Percentiles rank a stretch among this genome's conserved stretches.
These are phyloP conservation scores for Sugiyamaella novakii DNA, from an alignment of 1,139 yeast genomes.

Conservation along the genomic window DNA sequence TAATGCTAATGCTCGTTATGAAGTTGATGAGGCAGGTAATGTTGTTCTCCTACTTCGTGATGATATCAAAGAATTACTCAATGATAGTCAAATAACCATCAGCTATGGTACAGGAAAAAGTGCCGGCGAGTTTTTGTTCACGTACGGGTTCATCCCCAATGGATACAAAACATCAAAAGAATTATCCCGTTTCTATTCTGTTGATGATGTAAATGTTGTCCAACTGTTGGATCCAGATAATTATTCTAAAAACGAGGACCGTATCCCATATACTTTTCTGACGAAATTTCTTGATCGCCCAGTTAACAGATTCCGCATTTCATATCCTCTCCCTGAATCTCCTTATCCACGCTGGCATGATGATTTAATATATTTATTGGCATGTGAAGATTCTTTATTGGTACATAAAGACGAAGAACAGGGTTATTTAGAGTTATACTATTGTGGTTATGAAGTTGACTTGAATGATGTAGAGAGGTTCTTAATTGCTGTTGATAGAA, in stretches of 20 bases:
- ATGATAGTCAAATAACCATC: constrained; percentile 38
- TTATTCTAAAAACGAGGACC: constrained; percentile 26
- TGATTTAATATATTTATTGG: constrained; percentile 33
- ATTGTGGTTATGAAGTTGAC: constrained; percentile 29
- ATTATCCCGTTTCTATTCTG: constrained; percentile 30
- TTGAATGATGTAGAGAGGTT: constrained; percentile 28
- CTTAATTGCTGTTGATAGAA: constrained; percentile 7
- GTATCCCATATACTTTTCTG: constrained; percentile 28
- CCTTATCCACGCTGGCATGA: constrained; percentile 29
- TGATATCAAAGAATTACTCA: constrained; percentile 9
- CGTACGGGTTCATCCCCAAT: constrained; percentile 45
- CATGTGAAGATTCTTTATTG: constrained; percentile 32
- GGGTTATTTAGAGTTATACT: constrained; percentile 32
- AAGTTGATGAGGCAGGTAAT: constrained; percentile 33
- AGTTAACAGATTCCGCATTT: constrained; percentile 12
- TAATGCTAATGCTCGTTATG: constrained; percentile 40
- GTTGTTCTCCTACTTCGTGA: constrained; percentile 30
- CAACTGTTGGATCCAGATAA: constrained; percentile 28
- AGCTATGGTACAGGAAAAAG: constrained; percentile 44
- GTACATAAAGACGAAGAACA: constrained; percentile 26
- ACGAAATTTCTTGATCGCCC: constrained; percentile 28
- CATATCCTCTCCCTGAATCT: constrained; percentile 5
- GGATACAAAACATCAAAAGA: constrained; percentile 27
- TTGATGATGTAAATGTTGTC: constrained; percentile 30
- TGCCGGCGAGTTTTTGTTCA: constrained; percentile 44